A percentile compares a stretch with the other conserved stretches of the same genome.
Evolutionary conservation across 164 flowering plant genomes (phyloP).

Genomic region (Chimonanthus salicifolius): DNA sequence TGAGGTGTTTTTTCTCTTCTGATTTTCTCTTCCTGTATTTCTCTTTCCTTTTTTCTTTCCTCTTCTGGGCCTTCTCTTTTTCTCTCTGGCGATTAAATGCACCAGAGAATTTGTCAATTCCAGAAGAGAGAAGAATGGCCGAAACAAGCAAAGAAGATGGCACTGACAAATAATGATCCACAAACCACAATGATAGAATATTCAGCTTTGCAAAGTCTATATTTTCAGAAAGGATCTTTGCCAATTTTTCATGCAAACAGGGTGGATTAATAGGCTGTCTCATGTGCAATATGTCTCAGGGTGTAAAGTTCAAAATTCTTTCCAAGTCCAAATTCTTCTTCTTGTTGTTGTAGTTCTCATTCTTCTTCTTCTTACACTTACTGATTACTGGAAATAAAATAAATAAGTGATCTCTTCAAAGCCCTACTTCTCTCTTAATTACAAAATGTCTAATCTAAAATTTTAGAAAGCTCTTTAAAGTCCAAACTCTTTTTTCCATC

Average conservation of each 20-base stretch:
- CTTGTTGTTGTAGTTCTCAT: too few relatives aligned
- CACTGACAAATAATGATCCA: neutral
- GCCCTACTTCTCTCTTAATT: too few relatives aligned
- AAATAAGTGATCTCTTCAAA: too few relatives aligned
- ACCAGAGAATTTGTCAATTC: constrained; percentile 37
- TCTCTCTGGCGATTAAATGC: constrained; percentile 55
- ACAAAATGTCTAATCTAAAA: too few relatives aligned
- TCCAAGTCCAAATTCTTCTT: too few relatives aligned
- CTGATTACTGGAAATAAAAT: too few relatives aligned
- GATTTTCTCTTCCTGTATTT: constrained; percentile 11
- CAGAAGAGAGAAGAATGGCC: constrained; percentile 2
- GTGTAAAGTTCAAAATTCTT: too few relatives aligned
- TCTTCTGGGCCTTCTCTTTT: constrained; percentile 25
- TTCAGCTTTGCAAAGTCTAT: neutral
- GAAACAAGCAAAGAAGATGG: neutral
- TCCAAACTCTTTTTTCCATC: too few relatives aligned
- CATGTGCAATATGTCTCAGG: too few relatives aligned
- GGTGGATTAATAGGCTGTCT: too few relatives aligned
- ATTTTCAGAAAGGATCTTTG: neutral
- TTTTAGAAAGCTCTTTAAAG: too few relatives aligned
- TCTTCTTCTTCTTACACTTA: too few relatives aligned
- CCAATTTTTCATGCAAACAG: neutral
- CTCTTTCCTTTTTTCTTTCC: constrained; percentile 18
- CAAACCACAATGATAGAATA: neutral
- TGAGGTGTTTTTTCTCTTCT: constrained; percentile 7